Base-by-base conservation (phyloP, 2,329 filamentous ascomycete species). In the Thelonectria rubi region DNA sequence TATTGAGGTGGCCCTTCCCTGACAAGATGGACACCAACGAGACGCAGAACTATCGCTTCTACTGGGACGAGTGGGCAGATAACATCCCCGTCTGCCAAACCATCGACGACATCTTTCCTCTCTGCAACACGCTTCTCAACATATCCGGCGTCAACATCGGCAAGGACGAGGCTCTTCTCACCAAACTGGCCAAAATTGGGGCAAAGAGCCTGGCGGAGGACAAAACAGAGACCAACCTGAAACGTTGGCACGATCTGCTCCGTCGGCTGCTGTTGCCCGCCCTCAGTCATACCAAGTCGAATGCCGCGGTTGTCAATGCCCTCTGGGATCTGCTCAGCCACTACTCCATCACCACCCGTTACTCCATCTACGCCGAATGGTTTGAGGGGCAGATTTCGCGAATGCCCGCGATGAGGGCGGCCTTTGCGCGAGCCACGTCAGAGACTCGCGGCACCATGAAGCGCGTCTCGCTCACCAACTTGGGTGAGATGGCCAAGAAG, bases 61-160 rank as follows among this genome's bases (percentile, higher is more conserved):
- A 99, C 76, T 97, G 95, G 89, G 93, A 97, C 61, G 95, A 98
- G 69, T 99, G 95, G 95, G 85, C 89, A 2, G 94, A 98, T 76
- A 97, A 95, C 65, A 84, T 99, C 47, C 96, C 95, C 0, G 80
- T 97, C 18, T 99, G 95, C 73, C 94, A 97, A 74, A 91, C 84
- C 2, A 88, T 97, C 6, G 93, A 97, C 64, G 95, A 99, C 73
- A 85, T 99, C 14, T 95, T 98, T 75, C 88, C 90, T 2, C 85
- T 97, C 0, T 96, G 93, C 76, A 86, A 88, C 60, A 94, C 93
- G 1, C 84, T 99, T 20, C 81, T 97, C 47, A 96, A 95, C 66
- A 80, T 94, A 21, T 91, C 94, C 0, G 94, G 95, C 2, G 89
- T 96, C 64, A 93, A 93, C 72, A 94, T 98, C 65, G 95, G 95